Base-by-base conservation (phyloP, 2,329 filamentous ascomycete species). In the Hypoxylon sp. region DNA sequence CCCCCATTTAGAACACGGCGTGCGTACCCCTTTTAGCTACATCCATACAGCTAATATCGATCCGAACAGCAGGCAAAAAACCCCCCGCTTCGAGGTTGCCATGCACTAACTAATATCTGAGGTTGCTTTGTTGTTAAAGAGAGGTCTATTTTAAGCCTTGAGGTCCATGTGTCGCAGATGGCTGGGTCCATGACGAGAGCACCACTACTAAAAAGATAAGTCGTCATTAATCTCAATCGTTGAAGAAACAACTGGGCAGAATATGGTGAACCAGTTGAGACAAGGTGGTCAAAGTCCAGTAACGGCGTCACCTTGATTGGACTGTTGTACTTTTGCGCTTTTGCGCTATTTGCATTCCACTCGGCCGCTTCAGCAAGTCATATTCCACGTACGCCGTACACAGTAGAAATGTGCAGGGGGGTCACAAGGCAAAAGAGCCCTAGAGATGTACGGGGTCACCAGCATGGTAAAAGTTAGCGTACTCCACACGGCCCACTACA, bases 311-410 rank as follows among this genome's bases (percentile, higher is more conserved):
- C 38, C 46, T 69, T 73, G 71, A 73, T 75, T 75, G 70, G 73
- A 36, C 19, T 14, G 30, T 23, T 56, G 36, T 56, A 38, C 43
- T 48, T 17, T 49, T 50, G 45, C n/a, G 13, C 23, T 60, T 49
- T 34, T 52, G 48, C 57, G 43, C 60, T 67, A 56, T 65, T 70
- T 61, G 58, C 50, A 57, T 55, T 62, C 59, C 63, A 65, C 38
- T 57, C 65, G 68, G 69, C 70, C 65, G 69, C 72, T 52, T 45
- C 69, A 69, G 67, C 70, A 67, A 74, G 71, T 74, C 65, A 72
- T 71, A 58, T 64, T 46, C 48, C 46, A 49, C 60, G 46, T 64
- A 64, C 48, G n/a, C 53, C 58, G 49, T 64, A 64, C 41, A 21
- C 53, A 63, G 53, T 68, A 68, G 55, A 43, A 63, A 65, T 65